Conservation (phyloP, 768 basidiomycete genomes). For the Boletus rubroflammeus region DNA sequence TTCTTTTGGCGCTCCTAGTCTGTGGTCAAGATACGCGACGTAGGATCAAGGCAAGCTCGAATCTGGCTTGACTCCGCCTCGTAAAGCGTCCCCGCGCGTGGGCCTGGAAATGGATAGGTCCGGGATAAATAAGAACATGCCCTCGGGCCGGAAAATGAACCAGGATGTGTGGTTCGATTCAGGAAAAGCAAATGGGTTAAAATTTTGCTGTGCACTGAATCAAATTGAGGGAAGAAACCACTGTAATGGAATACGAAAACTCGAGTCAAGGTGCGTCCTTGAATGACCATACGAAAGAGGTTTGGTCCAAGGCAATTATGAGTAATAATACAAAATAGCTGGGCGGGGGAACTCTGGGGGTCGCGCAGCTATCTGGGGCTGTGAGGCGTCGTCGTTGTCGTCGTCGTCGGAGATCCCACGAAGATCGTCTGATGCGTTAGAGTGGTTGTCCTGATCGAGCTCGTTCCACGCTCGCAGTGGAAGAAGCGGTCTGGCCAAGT, state of each 20-base stretch:
- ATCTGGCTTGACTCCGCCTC: conserved; percentile 3
- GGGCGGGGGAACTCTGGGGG: conserved; percentile 6
- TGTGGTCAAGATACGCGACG: conserved; percentile 1
- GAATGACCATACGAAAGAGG: conserved; percentile 18
- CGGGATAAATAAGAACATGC: conserved; percentile 26
- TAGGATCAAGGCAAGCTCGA: background rate
- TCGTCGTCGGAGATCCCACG: conserved; percentile 21
- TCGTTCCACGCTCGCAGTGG: conserved; percentile 23
- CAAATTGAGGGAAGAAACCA: conserved; percentile 15
- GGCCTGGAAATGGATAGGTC: conserved; percentile 16
- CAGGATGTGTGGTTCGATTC: conserved; percentile 14
- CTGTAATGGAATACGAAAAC: conserved; percentile 20
- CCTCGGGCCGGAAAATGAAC: conserved; percentile 9
- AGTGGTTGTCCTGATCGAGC: conserved; percentile 18
- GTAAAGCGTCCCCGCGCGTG: conserved; percentile 1
- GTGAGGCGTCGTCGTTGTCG: conserved; percentile 14
- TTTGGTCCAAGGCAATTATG: conserved; percentile 30
- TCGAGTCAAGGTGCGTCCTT: conserved; percentile 18
- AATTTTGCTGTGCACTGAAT: conserved; percentile 15
- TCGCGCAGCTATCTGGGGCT: conserved; percentile 20
- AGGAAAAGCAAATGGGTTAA: conserved; percentile 17
- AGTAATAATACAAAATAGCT: conserved; percentile 33
- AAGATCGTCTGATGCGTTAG: conserved; percentile 22
- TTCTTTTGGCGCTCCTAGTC: conserved; percentile 6
- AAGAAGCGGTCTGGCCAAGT: conserved; percentile 11